Percentiles rank a stretch among this genome's conserved stretches.
phyloP scores from a whole-genome alignment of 2,329 filamentous ascomycete genomes.

The Nemania bipapillata region DNA sequence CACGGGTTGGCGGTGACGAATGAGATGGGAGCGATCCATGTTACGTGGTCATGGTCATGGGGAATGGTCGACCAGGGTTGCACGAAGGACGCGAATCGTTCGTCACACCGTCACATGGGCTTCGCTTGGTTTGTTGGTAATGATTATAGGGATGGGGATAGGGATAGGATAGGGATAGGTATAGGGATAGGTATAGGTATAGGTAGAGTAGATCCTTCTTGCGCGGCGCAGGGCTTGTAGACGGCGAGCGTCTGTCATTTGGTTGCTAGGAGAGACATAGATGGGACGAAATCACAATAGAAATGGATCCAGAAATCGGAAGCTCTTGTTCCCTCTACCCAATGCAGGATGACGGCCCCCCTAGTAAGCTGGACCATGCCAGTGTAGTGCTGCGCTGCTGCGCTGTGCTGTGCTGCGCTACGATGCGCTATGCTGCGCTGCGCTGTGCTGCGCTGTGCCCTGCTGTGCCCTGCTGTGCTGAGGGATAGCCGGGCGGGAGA shows the following conservation, averaged over 20 bases:
- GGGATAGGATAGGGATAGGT: background rate
- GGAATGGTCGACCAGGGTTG: conserved; percentile 25
- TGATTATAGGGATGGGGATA: conserved; percentile 19
- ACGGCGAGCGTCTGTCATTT: conserved; percentile 25
- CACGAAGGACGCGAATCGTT: conserved; percentile 22
- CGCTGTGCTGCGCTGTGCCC: conserved; percentile 11
- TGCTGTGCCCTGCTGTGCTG: conserved; percentile 10
- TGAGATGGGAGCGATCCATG: conserved; percentile 21
- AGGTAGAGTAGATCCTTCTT: conserved; percentile 42
- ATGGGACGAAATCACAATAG: conserved; percentile 31
- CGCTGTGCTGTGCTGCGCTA: conserved; percentile 2
- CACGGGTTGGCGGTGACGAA: conserved; percentile 29
- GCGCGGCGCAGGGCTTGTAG: conserved; percentile 33
- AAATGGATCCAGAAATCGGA: conserved; percentile 43
- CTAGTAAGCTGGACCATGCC: conserved; percentile 34
- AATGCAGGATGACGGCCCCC: conserved; percentile 43
- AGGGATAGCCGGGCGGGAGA: conserved; percentile 30
- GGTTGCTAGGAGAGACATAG: conserved; percentile 30
- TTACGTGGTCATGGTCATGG: conserved; percentile 22
- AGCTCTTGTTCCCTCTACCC: conserved; percentile 43
- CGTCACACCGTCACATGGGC: conserved; percentile 26
- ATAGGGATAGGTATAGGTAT: conserved; percentile 22
- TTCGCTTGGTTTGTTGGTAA: conserved; percentile 25
- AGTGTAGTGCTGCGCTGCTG: conserved; percentile 28
- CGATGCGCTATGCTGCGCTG: background rate